Percentiles rank a stretch among this genome's conserved stretches.
phyloP scores from a whole-genome alignment of 2,329 filamentous ascomycete species.

The Beauveria sp. region DNA sequence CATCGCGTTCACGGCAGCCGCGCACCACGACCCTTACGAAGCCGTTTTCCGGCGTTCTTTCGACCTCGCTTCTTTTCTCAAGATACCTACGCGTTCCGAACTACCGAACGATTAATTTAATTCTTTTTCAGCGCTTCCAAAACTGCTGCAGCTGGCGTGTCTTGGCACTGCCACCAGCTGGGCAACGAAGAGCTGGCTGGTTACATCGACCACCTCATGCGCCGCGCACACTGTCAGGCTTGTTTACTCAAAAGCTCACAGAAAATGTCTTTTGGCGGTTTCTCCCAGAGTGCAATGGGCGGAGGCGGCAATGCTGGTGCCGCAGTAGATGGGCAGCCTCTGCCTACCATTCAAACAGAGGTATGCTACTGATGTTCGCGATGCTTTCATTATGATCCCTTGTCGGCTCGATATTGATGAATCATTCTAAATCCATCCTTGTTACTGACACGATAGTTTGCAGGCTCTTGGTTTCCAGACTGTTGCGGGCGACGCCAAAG shows the following conservation, averaged over 20 bases:
- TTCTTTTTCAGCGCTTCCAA: not conserved
- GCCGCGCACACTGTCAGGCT: not conserved
- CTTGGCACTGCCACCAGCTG: not conserved
- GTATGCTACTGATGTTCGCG: slow-evolving; percentile 34
- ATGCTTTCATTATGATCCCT: not conserved
- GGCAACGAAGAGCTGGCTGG: not conserved
- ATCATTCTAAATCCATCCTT: not conserved
- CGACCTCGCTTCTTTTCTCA: not conserved
- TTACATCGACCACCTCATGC: not conserved
- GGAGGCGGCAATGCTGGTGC: slow-evolving; percentile 31
- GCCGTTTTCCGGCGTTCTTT: not conserved
- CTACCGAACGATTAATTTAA: not conserved
- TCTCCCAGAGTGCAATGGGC: slow-evolving; percentile 33
- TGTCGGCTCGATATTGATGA: too few species aligned
- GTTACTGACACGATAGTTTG: slow-evolving; percentile 14
- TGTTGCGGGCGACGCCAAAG: slow-evolving; percentile 70
- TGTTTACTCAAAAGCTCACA: not conserved
- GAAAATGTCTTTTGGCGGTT: slow-evolving; percentile 53
- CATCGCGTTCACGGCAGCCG: slow-evolving; percentile 1
- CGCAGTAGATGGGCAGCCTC: slow-evolving; percentile 50
- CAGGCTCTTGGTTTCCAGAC: slow-evolving; percentile 74
- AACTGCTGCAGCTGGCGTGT: not conserved
- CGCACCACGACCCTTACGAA: not conserved
- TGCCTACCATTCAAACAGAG: slow-evolving; percentile 77
- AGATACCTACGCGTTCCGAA: not conserved